Evolutionary conservation across 352 stramenopile genomes (phyloP), one percentile per base, ranked within the genome.

Genomic region (Pythium coloratum): DNA sequence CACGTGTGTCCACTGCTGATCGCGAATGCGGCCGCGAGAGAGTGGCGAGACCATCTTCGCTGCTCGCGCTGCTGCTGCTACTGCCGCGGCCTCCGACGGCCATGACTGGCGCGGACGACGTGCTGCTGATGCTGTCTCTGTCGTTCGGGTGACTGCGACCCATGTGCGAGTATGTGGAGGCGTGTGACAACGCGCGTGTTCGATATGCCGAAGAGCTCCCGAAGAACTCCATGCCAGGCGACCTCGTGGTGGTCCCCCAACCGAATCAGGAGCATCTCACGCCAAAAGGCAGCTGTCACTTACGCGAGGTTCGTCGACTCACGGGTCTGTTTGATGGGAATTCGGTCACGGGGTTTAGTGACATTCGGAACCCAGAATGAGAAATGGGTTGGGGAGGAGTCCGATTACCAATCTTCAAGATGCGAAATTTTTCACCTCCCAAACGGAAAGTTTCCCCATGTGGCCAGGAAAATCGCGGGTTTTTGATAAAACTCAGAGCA

Each of bases 51-150:
- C 20, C 46, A n/a, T 55, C 55, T 42, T 49, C 62, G 55, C 62
- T 69, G 55, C 62, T 50, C 8, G 42, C 49, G 54, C 62, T 69
- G 54, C 62, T 68, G 6, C 16, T 55, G 58, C 34, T 47, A 55
- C 54, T 65, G 34, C 44, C 46, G 46, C 40, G 42, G 26, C 59
- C 50, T 8, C 49, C 59, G 20, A 66, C 57, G 4, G 59, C 50
- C 47, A 66, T 50, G 12, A 36, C 47, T 14, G 53, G 40, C 20
- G 47, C n/a, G 12, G 47, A 30, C 47, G 47, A 54, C 40, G 40
- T 49, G 40, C 40, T 49, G 40, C 40, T 49, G 40, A 24, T 49
- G 40, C 40, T 49, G 47, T 54, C 47, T 33, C 47, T 54, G 47
- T 54, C 47, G 20, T 33, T 33, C 47, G 47, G 10, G 47, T 33